Evolutionary conservation across 2,329 filamentous ascomycete genomes (phyloP), one percentile per base, ranked within the genome.

Genomic region (Arthroderma uncinatum): DNA sequence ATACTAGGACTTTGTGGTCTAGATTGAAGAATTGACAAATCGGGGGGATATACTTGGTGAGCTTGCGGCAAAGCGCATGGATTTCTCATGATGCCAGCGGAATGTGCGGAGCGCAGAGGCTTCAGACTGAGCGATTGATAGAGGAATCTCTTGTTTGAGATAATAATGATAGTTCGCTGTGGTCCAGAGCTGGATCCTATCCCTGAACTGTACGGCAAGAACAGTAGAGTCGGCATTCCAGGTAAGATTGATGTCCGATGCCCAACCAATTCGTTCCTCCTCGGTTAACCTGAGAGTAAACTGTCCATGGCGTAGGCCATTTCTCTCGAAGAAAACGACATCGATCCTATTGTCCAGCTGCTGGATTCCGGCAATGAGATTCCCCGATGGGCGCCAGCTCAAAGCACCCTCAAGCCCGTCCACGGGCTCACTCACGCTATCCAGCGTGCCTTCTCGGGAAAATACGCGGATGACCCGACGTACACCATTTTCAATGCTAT

Each of bases 111-210:
- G 65, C 37, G 60, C 48, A 37, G 62, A 57, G 8, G 60, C 61
- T 10, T 62, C 53, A 21, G 59, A 56, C 12, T 62, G 63, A 53
- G 66, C 65, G 28, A 64, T 60, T 6, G 69, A 64, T 5, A 79
- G 73, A 5, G 75, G 72, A 5, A 96, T 78, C 68, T 96, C 90
- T 69, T 95, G 90, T 74, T 98, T 98, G 14, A 98, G 78, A 70
- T 97, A 97, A 82, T 93, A 98, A 68, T 97, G 89, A 64, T 98
- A 98, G 70, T 98, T 98, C 19, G 89, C 87, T 79, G 86, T 95
- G 0, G 90, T 95, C 93, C 93, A 98, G 1, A 98, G 76, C 67
- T 98, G 93, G n/a, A 93, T 75, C 57, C 82, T 80, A 62, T 90
- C 82, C 33, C 77, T 76, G 63, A 91, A 82, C 1, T 82, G 78